Evolutionary conservation across 495 filamentous ascomycete genomes (phyloP).

Genomic region (Entonaema liquescens): DNA sequence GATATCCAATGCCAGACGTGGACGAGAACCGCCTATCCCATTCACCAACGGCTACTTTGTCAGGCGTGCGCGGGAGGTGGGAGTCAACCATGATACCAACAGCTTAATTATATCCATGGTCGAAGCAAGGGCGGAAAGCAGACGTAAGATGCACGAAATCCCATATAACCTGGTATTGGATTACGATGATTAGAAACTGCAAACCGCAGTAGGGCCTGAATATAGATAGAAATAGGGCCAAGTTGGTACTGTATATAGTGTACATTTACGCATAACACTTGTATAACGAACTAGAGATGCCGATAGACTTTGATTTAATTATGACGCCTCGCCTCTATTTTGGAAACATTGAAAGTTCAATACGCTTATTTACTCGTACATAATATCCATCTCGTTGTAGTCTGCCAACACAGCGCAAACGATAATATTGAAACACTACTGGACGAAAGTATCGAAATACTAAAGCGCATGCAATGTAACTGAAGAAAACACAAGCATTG

Average conservation of each 20-base stretch:
- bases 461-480: neutral
- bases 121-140: constrained; percentile 46
- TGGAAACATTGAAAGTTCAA: neutral
- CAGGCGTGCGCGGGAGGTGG: constrained; percentile 69
- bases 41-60: constrained; percentile 87
- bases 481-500: neutral
- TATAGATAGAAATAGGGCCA: neutral
- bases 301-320: neutral
- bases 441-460: neutral
- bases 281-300: constrained; percentile 33
- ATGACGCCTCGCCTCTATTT: neutral
- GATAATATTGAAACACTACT: no score
- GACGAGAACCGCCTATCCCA: constrained; percentile 74
- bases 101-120: constrained; percentile 44
- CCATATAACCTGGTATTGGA: neutral
- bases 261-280: constrained; percentile 28
- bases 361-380: neutral
- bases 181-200: neutral
- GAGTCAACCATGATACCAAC: constrained; percentile 71
- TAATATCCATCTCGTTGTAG: neutral
- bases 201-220: neutral
- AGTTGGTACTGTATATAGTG: constrained; percentile 24
- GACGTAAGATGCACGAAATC: constrained; percentile 24
- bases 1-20: constrained; percentile 37
- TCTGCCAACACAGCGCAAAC: neutral